Percentiles rank a stretch among this genome's conserved stretches.
phyloP scores from a whole-genome alignment of 768 basidiomycete species.

The Hirschioporus abietinus region DNA sequence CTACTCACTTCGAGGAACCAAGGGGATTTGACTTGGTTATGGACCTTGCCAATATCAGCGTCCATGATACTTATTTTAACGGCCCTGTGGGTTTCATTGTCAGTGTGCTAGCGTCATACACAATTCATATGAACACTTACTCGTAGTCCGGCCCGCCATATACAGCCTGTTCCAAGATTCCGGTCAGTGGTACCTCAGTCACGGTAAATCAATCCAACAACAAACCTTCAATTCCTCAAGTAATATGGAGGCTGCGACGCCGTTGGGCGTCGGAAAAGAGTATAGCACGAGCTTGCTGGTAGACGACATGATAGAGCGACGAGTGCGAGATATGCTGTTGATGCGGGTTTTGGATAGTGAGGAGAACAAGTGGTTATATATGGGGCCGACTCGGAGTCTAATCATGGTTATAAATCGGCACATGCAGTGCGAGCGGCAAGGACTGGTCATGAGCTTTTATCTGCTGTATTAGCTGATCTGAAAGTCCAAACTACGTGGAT shows the following conservation, averaged over 20 bases:
- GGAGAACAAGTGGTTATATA: too few relatives aligned
- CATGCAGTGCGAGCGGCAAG: too few relatives aligned
- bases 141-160: slow-evolving; percentile 26
- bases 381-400: too few relatives aligned
- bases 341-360: too few relatives aligned
- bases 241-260: slow-evolving; percentile 39
- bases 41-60: slow-evolving; percentile 42
- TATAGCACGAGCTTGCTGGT: slow-evolving; percentile 29
- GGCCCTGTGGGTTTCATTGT: slow-evolving; percentile 10
- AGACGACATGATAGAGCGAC: not conserved
- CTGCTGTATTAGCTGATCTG: too few relatives aligned
- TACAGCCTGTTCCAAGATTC: slow-evolving; percentile 2
- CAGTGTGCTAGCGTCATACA: slow-evolving; percentile 14
- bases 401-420: too few relatives aligned
- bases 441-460: too few relatives aligned
- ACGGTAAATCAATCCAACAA: slow-evolving; percentile 39
- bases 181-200: slow-evolving; percentile 9
- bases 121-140: slow-evolving; percentile 17
- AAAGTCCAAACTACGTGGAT: too few relatives aligned
- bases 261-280: slow-evolving; percentile 53
- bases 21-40: slow-evolving; percentile 9
- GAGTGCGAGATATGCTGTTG: not conserved
- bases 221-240: slow-evolving; percentile 58
- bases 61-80: slow-evolving; percentile 8
- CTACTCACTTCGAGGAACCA: not conserved